phyloP scores from a whole-genome alignment of 192 early-diverging fungal species.

The Backusella tuberculispora region DNA sequence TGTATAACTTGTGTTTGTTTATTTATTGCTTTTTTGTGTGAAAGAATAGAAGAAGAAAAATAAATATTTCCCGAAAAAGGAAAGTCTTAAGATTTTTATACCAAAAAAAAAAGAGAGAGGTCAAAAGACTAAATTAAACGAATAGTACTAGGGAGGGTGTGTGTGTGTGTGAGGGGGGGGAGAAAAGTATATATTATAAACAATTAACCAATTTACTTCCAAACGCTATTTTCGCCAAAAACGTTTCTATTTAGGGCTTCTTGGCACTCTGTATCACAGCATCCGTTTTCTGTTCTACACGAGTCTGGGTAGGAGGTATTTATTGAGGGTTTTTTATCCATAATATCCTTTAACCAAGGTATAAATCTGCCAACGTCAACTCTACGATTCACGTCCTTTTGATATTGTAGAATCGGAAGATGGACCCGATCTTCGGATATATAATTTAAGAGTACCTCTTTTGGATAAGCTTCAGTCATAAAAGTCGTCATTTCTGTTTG shows the following conservation, averaged over 20 bases:
- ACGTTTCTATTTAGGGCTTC: background rate
- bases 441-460: background rate
- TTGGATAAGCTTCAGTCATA: constrained; percentile 12
- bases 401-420: constrained; percentile 11
- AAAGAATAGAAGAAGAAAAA: background rate
- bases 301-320: background rate
- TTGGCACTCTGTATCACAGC: constrained; percentile 1
- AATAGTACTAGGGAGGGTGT: too few species aligned
- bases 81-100: background rate
- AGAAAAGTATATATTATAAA: too few species aligned
- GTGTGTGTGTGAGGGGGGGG: too few species aligned
- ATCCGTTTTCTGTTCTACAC: background rate
- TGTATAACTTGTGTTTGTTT: background rate
- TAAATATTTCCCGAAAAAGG: background rate
- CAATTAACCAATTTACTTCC: background rate
- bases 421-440: background rate
- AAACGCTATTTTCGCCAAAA: background rate
- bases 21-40: background rate
- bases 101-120: too few species aligned
- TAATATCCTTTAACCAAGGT: constrained; percentile 22
- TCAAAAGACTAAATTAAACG: too few species aligned
- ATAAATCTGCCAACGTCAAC: constrained; percentile 24
- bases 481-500: background rate
- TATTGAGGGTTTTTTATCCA: background rate
- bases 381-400: constrained; percentile 23